Conservation (phyloP, 495 filamentous ascomycete genomes). For the Talaromyces thailandensis region DNA sequence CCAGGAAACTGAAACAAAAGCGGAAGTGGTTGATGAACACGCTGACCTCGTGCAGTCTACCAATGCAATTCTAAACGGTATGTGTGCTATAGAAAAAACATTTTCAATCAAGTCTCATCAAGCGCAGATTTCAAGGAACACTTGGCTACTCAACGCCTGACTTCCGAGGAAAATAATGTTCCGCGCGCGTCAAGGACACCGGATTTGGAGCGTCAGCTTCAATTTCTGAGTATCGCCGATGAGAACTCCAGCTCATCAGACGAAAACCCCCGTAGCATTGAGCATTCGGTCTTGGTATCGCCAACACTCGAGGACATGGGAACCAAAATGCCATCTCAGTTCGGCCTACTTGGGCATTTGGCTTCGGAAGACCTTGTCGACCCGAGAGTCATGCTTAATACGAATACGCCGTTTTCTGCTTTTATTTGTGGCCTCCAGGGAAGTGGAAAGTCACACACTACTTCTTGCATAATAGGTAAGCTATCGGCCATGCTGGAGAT, state of each 20-base stretch:
- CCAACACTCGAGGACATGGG: constrained; percentile 8
- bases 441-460: constrained; percentile 58
- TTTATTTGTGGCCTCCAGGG: constrained; percentile 68
- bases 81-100: background rate
- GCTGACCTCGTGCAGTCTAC: constrained; percentile 1
- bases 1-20: background rate
- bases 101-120: background rate
- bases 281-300: constrained; percentile 13
- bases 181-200: background rate
- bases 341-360: constrained; percentile 14
- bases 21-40: background rate
- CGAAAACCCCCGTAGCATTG: background rate
- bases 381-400: constrained; percentile 33
- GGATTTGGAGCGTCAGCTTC: constrained; percentile 9
- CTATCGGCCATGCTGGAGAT: background rate
- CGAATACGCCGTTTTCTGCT: constrained; percentile 49
- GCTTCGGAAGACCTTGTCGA: constrained; percentile 6
- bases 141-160: constrained; percentile 4
- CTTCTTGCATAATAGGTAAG: constrained; percentile 46
- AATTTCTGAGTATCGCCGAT: constrained; percentile 10
- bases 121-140: constrained; percentile 13
- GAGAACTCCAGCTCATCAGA: background rate
- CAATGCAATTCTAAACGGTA: constrained; percentile 3
- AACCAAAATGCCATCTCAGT: constrained; percentile 14
- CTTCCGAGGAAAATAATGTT: background rate